Evolutionary conservation across 192 early-diverging fungal genomes (phyloP).

Genomic region (Gonapodya prolifera): DNA sequence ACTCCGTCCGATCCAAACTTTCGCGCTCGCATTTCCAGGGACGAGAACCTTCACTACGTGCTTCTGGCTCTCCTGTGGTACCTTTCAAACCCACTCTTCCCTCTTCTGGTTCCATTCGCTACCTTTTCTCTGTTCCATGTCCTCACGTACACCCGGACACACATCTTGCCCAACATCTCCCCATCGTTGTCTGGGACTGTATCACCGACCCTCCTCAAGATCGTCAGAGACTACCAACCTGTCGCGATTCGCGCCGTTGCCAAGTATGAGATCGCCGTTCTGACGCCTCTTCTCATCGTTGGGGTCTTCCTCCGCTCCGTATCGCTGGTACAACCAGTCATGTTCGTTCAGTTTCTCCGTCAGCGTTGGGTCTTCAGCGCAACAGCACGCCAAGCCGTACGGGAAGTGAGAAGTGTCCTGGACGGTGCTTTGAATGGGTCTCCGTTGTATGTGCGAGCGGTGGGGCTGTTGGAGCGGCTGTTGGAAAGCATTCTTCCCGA

Average conservation of each 20-base stretch:
- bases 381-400: not conserved
- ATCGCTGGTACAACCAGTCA: not conserved
- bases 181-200: not conserved
- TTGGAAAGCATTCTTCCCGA: not conserved
- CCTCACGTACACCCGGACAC: not conserved
- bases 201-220: not conserved
- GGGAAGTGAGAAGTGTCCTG: not conserved
- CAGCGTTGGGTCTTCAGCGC: not conserved
- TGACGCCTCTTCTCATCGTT: not conserved
- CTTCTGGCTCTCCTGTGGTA: not conserved
- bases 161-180: not conserved
- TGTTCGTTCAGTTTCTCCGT: conserved; percentile 1
- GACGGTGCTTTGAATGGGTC: not conserved
- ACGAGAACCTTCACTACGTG: not conserved
- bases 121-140: conserved; percentile 7
- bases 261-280: not conserved
- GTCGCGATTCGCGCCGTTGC: not conserved
- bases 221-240: conserved; percentile 1
- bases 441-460: not conserved
- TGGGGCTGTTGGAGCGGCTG: not conserved
- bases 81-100: not conserved
- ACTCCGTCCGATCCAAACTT: not conserved
- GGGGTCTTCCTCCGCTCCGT: conserved; percentile 3
- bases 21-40: not conserved
- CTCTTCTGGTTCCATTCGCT: not conserved